These are phyloP conservation scores for Lentithecium fluviatile DNA, from an alignment of 495 filamentous ascomycete species.

Conservation along the genomic window DNA sequence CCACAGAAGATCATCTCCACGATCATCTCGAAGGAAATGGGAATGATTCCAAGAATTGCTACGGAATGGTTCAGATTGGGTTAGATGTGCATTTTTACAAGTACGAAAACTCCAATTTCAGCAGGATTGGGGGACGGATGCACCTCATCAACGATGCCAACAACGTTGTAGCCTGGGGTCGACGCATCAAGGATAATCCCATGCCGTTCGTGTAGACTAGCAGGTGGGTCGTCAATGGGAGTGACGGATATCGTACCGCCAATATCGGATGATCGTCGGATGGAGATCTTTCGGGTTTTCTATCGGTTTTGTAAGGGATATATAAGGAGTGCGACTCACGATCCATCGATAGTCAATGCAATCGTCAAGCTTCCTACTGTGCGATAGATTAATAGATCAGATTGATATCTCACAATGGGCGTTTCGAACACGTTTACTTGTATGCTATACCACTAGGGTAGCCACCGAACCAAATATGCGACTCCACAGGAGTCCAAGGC, in stretches of 20 bases:
- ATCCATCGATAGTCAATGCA: conserved; percentile 14
- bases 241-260: neutral
- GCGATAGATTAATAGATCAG: neutral
- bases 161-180: conserved; percentile 17
- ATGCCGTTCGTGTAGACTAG: conserved; percentile 22
- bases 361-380: neutral
- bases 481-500: conserved; percentile 31
- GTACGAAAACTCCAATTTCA: conserved; percentile 8
- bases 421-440: conserved; percentile 27
- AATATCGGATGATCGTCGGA: conserved; percentile 1
- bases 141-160: conserved; percentile 19
- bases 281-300: conserved; percentile 3
- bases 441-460: conserved; percentile 31
- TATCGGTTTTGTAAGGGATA: conserved; percentile 4
- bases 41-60: conserved; percentile 10
- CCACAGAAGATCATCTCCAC: conserved; percentile 14
- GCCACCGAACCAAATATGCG: conserved; percentile 30
- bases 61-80: conserved; percentile 24
- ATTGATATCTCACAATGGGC: conserved; percentile 15
- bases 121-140: conserved; percentile 15
- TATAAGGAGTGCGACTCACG: conserved; percentile 13
- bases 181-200: conserved; percentile 19
- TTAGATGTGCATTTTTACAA: conserved; percentile 23
- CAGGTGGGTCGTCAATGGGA: conserved; percentile 2
- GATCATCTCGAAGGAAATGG: conserved; percentile 1